Conservation (phyloP, 257 asterid species). For the Gynochthodes officinalis region DNA sequence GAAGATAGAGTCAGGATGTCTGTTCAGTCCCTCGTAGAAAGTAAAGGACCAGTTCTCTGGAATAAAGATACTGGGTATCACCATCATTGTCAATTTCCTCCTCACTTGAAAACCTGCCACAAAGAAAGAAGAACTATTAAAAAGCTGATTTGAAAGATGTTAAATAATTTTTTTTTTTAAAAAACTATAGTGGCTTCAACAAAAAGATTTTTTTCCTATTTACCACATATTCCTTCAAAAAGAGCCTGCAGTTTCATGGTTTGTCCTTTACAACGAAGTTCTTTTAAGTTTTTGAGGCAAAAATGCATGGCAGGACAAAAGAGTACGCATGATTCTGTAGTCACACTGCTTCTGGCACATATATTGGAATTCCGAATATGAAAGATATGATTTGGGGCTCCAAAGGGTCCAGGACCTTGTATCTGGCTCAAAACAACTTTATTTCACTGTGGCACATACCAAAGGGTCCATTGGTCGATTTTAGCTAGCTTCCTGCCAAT, state of each 20-base stretch:
- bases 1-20: conserved; percentile 92
- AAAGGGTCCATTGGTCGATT: neutral
- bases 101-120: conserved; percentile 64
- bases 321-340: neutral
- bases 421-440: neutral
- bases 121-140: conserved; percentile 12
- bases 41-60: conserved; percentile 99
- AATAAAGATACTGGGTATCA: conserved; percentile 90
- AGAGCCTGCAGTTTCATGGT: too few relatives aligned
- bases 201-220: neutral
- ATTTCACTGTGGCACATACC: neutral
- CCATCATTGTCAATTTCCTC: conserved; percentile 88
- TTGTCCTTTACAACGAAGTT: neutral
- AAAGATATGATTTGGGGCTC: neutral
- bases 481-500: neutral
- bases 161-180: too few relatives aligned
- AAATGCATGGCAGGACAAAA: neutral
- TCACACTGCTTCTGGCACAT: too few relatives aligned
- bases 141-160: conserved; percentile 11
- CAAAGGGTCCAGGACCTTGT: neutral
- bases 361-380: neutral
- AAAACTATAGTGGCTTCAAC: too few relatives aligned
- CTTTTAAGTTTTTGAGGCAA: neutral
- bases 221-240: neutral
- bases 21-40: conserved; percentile 92